Evolutionary conservation across 192 early-diverging fungal species (phyloP).

Genomic region (Linnemannia exigua): DNA sequence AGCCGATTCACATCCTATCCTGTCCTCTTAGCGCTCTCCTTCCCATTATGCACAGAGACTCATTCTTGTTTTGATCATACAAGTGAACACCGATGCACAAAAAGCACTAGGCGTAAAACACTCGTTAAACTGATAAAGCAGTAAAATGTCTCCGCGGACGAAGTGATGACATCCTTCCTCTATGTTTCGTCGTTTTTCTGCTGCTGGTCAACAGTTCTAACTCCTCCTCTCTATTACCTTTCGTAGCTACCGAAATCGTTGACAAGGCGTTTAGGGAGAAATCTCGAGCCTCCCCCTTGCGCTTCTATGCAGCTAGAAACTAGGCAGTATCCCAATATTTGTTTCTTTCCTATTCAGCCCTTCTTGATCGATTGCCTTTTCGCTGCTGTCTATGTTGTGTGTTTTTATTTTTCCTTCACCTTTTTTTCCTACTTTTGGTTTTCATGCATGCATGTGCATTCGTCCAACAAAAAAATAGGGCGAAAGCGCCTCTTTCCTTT

Average conservation of each 20-base stretch:
- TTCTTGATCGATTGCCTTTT: background rate
- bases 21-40: background rate
- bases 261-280: too few relatives aligned
- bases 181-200: background rate
- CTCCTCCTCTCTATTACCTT: background rate
- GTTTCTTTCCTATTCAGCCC: background rate
- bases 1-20: background rate
- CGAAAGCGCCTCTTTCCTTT: background rate
- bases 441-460: constrained; percentile 4
- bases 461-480: background rate
- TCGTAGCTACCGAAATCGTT: too few relatives aligned
- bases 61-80: too few relatives aligned
- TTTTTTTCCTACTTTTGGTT: background rate
- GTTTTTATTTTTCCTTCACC: background rate
- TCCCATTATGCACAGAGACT: too few relatives aligned
- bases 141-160: constrained; percentile 3
- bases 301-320: too few relatives aligned
- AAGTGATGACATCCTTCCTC: background rate
- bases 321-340: background rate
- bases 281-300: too few relatives aligned
- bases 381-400: too few relatives aligned
- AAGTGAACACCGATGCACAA: background rate
- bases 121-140: constrained; percentile 1
- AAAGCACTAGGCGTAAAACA: background rate
- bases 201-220: background rate